These are phyloP conservation scores for Ocimum tenuiflorum DNA, from an alignment of 257 asterid species.

Conservation along the genomic window DNA sequence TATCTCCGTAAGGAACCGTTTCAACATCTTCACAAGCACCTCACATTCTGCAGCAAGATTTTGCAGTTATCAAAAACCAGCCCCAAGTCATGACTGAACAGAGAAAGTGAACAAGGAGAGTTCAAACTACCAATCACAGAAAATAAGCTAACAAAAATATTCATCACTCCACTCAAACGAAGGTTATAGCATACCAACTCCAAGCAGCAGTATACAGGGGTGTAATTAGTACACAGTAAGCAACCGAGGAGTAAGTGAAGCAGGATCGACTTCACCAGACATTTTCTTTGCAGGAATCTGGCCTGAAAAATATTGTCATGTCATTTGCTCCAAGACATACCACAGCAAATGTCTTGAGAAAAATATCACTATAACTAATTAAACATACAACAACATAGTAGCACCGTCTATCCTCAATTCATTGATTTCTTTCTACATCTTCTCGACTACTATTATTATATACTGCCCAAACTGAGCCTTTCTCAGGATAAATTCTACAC, in stretches of 20 bases:
- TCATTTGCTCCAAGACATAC: conserved; percentile 41
- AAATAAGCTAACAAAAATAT: no score
- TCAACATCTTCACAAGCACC: no score
- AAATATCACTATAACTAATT: conserved; percentile 55
- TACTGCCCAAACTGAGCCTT: conserved; percentile 91
- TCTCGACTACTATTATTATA: conserved; percentile 19
- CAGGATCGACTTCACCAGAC: conserved; percentile 71
- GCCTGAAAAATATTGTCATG: conserved; percentile 51
- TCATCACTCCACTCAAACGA: no score
- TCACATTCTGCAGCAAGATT: no score
- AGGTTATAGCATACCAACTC: not conserved
- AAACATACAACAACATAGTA: conserved; percentile 49
- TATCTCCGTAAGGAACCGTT: no score
- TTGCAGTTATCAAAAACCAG: no score
- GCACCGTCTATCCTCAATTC: conserved; percentile 23
- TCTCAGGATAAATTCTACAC: conserved; percentile 62
- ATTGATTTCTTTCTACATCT: conserved; percentile 22
- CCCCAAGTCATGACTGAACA: no score
- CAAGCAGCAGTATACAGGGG: not conserved
- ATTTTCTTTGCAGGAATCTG: conserved; percentile 79
- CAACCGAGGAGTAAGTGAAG: conserved; percentile 45
- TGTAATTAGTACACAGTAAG: conserved; percentile 13
- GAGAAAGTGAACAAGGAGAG: no score
- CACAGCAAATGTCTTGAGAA: conserved; percentile 62
- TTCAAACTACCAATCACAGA: no score